Conservation (phyloP, 257 asterid genomes). For the Lycium ferocissimum region DNA sequence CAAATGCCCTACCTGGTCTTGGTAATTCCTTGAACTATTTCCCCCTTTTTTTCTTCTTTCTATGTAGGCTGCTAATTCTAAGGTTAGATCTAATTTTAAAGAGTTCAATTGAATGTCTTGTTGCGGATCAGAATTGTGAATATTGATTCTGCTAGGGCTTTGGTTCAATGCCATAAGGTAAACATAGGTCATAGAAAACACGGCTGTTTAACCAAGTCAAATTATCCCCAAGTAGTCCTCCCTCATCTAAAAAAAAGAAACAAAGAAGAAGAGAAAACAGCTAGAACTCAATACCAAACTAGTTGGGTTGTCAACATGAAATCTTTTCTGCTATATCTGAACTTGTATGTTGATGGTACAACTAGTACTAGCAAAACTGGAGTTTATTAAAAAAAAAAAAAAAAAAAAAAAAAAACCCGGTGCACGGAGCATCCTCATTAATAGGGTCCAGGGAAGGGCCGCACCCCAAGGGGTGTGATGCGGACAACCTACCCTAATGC, state of each 20-base stretch:
- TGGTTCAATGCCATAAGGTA: neutral
- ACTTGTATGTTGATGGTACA: neutral
- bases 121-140: neutral
- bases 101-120: neutral
- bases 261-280: too few species aligned
- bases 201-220: neutral
- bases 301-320: neutral
- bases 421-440: too few species aligned
- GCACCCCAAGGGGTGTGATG: too few species aligned
- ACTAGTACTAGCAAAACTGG: neutral
- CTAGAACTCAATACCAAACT: neutral
- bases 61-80: neutral
- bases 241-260: neutral
- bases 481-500: too few species aligned
- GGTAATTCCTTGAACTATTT: slow-evolving; percentile 48
- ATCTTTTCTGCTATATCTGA: neutral
- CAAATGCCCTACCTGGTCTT: slow-evolving; percentile 99
- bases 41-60: too few species aligned
- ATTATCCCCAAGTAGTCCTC: neutral
- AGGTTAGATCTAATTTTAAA: neutral
- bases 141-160: neutral
- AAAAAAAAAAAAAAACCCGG: too few species aligned
- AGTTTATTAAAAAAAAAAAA: neutral
- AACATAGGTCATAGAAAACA: too few species aligned
- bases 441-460: too few species aligned